Conservation (phyloP, 202 grass and related monocot species). For the Musa balbisiana region DNA sequence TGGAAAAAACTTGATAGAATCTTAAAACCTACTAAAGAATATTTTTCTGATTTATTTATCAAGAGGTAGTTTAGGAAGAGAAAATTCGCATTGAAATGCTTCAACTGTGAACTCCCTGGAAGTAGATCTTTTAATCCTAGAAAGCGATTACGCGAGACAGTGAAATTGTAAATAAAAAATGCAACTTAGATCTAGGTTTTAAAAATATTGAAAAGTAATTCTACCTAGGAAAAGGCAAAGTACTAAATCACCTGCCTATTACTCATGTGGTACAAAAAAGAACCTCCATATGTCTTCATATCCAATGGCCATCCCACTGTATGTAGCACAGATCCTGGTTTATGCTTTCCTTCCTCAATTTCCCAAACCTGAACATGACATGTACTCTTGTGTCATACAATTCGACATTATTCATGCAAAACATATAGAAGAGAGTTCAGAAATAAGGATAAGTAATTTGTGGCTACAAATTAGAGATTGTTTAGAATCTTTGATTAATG, state of each 20-base stretch:
- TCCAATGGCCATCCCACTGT: slow-evolving; percentile 95
- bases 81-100: not conserved
- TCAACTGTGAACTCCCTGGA: too few species aligned
- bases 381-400: not conserved
- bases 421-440: not conserved
- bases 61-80: too few species aligned
- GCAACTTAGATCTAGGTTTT: not conserved
- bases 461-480: too few species aligned
- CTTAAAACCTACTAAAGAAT: not conserved
- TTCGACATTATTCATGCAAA: not conserved
- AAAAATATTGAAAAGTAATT: not conserved
- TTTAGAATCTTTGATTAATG: too few species aligned
- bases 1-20: not conserved
- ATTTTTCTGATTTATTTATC: not conserved
- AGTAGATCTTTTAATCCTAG: too few species aligned
- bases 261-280: slow-evolving; percentile 81
- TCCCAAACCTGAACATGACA: slow-evolving; percentile 68
- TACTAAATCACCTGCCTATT: slow-evolving; percentile 61
- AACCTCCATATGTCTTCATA: slow-evolving; percentile 72
- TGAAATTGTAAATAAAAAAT: not conserved
- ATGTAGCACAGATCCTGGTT: slow-evolving; percentile 71
- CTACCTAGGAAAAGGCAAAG: not conserved
- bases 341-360: slow-evolving; percentile 79
- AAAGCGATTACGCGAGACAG: too few species aligned
- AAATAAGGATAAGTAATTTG: not conserved